Percentiles rank a stretch among this genome's conserved stretches.
Conservation (phyloP, 129 eudicot species). For the Pulicaria dysenterica region DNA sequence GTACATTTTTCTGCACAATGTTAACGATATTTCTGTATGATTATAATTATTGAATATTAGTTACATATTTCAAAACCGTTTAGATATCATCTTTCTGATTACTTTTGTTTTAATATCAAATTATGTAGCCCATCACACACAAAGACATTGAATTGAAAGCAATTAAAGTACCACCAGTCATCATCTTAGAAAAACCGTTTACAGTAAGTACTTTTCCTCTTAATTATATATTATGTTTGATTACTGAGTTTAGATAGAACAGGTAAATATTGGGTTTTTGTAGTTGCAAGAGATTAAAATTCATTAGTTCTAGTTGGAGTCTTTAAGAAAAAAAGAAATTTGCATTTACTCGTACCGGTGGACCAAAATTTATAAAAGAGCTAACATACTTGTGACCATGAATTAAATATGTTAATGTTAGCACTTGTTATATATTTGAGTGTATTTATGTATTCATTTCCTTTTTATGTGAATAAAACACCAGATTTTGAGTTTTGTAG, state of each 20-base stretch:
- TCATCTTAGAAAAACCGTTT: constrained; percentile 81
- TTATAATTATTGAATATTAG: neutral
- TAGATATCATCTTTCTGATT: neutral
- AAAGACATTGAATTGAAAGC: constrained; percentile 85
- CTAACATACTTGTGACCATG: neutral
- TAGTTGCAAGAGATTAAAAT: too few relatives aligned
- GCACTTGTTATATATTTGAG: too few relatives aligned
- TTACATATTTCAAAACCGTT: too few relatives aligned
- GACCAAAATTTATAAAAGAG: too few relatives aligned
- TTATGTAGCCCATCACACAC: constrained; percentile 75
- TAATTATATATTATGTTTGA: constrained; percentile 1
- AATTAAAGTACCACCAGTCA: constrained; percentile 67
- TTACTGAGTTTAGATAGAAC: neutral
- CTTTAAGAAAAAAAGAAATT: too few relatives aligned
- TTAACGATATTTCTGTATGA: neutral
- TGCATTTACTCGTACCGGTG: too few relatives aligned
- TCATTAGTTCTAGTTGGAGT: too few relatives aligned
- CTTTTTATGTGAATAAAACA: constrained; percentile 12
- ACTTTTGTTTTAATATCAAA: constrained; percentile 7
- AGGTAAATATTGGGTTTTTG: neutral
- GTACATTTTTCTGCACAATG: constrained; percentile 16
- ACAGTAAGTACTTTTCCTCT: constrained; percentile 40
- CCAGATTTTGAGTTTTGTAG: constrained; percentile 40
- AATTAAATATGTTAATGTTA: neutral
- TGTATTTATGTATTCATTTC: neutral